phyloP scores from a whole-genome alignment of 495 filamentous ascomycete species.

The Podospora bellae-mahoneyi region DNA sequence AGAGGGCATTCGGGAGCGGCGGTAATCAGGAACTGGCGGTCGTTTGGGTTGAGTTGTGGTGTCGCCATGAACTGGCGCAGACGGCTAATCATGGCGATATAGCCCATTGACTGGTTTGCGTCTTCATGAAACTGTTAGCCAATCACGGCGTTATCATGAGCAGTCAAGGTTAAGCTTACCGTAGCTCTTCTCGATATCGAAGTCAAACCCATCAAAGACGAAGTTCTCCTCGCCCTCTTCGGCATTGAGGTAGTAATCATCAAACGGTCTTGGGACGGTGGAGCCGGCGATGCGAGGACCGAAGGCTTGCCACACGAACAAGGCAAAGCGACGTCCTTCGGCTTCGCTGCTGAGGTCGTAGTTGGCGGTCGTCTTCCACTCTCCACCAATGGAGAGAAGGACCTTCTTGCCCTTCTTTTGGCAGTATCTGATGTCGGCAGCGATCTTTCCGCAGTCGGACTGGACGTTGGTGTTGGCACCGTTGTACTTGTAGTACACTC shows the following conservation, averaged over 20 bases:
- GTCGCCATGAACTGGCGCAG: conserved; percentile 49
- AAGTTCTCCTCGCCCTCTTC: conserved; percentile 23
- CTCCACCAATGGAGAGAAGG: conserved; percentile 61
- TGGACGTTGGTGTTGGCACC: conserved; percentile 39
- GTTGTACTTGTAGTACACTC: conserved; percentile 29
- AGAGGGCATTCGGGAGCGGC: conserved; percentile 65
- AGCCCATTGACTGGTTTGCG: conserved; percentile 25
- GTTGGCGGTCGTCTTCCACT: conserved; percentile 23
- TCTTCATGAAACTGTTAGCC: neutral
- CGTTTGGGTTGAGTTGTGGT: conserved; percentile 12
- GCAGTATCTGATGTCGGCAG: conserved; percentile 58
- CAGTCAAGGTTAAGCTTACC: conserved; percentile 4
- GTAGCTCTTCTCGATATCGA: conserved; percentile 56
- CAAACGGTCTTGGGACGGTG: conserved; percentile 58
- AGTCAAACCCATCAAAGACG: conserved; percentile 64
- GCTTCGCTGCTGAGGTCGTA: conserved; percentile 48
- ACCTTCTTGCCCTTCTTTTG: conserved; percentile 62
- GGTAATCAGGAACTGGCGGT: conserved; percentile 52
- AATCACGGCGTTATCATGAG: neutral
- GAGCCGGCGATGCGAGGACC: conserved; percentile 45
- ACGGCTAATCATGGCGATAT: conserved; percentile 47
- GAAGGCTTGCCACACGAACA: conserved; percentile 64
- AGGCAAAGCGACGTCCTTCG: conserved; percentile 54
- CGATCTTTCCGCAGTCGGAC: conserved; percentile 39
- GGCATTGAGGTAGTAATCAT: conserved; percentile 44